phyloP scores from a whole-genome alignment of 139 green algal genomes.

The Micractinium sp. region DNA sequence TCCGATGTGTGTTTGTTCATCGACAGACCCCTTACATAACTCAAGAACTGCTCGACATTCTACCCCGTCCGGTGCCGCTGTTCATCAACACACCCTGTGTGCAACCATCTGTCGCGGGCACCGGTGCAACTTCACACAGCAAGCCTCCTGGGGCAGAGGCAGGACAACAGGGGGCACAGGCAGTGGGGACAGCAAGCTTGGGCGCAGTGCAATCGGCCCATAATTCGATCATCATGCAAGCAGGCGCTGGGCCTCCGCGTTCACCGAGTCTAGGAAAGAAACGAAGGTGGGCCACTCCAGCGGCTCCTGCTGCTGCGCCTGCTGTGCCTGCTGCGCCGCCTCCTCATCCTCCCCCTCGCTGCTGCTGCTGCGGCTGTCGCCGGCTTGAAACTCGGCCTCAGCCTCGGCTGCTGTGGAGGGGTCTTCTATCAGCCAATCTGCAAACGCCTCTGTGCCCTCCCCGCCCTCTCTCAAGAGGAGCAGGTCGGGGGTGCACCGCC shows the following conservation, averaged over 20 bases:
- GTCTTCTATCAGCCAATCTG: conserved; percentile 80
- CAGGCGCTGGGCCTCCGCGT: neutral
- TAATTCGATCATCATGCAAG: neutral
- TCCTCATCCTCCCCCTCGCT: neutral
- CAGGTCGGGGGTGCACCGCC: conserved; percentile 73
- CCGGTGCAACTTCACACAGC: too few species aligned
- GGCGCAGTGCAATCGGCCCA: too few species aligned
- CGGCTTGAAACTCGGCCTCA: neutral
- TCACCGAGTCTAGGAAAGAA: neutral
- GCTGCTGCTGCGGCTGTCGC: neutral
- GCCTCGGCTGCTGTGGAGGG: neutral
- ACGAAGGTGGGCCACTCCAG: neutral
- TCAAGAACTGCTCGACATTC: too few species aligned
- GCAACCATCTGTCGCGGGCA: too few species aligned
- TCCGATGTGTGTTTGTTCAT: too few species aligned
- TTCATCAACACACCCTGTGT: too few species aligned
- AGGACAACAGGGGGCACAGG: too few species aligned
- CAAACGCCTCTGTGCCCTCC: conserved; percentile 63
- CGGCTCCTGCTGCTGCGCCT: neutral
- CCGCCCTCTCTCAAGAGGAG: conserved; percentile 67
- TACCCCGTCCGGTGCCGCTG: too few species aligned
- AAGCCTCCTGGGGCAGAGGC: too few species aligned
- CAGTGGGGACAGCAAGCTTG: too few species aligned
- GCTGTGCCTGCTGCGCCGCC: neutral
- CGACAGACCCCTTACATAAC: too few species aligned